These are phyloP conservation scores for Penicillium riverlandense DNA, from an alignment of 495 filamentous ascomycete genomes.

Conservation along the genomic window DNA sequence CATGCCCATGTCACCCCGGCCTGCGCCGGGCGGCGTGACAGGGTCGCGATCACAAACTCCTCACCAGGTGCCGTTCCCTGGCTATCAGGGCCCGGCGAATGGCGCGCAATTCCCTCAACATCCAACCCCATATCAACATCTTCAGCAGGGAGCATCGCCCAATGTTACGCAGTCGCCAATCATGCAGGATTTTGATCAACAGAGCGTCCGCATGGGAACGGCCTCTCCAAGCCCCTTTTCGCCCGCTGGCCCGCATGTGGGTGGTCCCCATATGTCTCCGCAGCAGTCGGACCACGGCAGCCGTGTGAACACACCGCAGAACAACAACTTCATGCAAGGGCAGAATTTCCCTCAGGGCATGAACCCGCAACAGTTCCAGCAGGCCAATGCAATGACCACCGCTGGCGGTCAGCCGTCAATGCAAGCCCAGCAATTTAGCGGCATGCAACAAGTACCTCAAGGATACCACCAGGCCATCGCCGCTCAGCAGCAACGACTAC, in stretches of 20 bases:
- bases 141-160: slow-evolving; percentile 71
- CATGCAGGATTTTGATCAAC: slow-evolving; percentile 66
- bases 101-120: slow-evolving; percentile 45
- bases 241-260: slow-evolving; percentile 66
- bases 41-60: slow-evolving; percentile 91
- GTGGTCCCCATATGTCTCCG: slow-evolving; percentile 66
- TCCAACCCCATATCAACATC: slow-evolving; percentile 69
- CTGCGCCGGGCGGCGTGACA: slow-evolving; percentile 63
- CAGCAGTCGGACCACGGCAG: slow-evolving; percentile 70
- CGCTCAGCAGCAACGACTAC: slow-evolving; percentile 42
- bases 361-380: slow-evolving; percentile 46
- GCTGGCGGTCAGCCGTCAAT: slow-evolving; percentile 26
- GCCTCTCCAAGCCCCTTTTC: slow-evolving; percentile 90
- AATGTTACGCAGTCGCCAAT: slow-evolving; percentile 85
- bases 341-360: slow-evolving; percentile 52
- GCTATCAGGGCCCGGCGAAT: slow-evolving; percentile 56
- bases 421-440: slow-evolving; percentile 32
- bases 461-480: slow-evolving; percentile 45
- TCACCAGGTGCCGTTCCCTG: slow-evolving; percentile 59
- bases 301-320: slow-evolving; percentile 69
- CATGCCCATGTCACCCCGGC: slow-evolving; percentile 73
- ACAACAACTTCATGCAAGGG: slow-evolving; percentile 51
- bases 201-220: slow-evolving; percentile 74
- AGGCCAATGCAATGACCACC: slow-evolving; percentile 28
- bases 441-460: slow-evolving; percentile 38